Conservation (phyloP, 768 basidiomycete species). For the Amanita brunnescens region DNA sequence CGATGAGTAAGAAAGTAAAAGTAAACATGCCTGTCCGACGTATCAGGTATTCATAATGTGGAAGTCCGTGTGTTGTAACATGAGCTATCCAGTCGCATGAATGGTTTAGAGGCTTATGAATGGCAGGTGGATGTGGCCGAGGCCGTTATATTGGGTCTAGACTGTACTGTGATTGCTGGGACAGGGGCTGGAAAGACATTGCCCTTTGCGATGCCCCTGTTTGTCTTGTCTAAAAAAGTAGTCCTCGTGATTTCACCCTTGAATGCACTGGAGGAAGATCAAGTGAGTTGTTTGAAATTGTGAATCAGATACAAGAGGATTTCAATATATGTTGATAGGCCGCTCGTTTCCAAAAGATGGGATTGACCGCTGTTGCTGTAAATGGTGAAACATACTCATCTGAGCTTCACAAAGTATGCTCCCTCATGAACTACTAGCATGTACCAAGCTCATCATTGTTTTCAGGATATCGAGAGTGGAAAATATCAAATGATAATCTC, state of each 20-base stretch:
- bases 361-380: conserved; percentile 22
- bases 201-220: conserved; percentile 24
- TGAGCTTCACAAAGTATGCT: conserved; percentile 20
- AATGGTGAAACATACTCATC: conserved; percentile 27
- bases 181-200: conserved; percentile 30
- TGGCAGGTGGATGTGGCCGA: neutral
- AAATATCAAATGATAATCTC: conserved; percentile 21
- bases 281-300: no score
- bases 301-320: conserved; percentile 16
- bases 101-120: neutral
- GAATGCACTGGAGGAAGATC: no score
- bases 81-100: no score
- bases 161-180: conserved; percentile 22
- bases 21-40: no score
- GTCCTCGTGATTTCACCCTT: no score
- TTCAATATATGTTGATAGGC: conserved; percentile 6
- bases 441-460: neutral
- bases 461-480: neutral
- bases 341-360: conserved; percentile 20
- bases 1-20: no score
- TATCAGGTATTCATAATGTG: no score
- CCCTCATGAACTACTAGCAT: neutral
- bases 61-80: no score
- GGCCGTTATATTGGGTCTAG: neutral
- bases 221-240: conserved; percentile 16